A percentile compares a stretch with the other conserved stretches of the same genome.
These are phyloP conservation scores for Backusella circina DNA, from an alignment of 192 early-diverging fungal species.

Conservation along the genomic window DNA sequence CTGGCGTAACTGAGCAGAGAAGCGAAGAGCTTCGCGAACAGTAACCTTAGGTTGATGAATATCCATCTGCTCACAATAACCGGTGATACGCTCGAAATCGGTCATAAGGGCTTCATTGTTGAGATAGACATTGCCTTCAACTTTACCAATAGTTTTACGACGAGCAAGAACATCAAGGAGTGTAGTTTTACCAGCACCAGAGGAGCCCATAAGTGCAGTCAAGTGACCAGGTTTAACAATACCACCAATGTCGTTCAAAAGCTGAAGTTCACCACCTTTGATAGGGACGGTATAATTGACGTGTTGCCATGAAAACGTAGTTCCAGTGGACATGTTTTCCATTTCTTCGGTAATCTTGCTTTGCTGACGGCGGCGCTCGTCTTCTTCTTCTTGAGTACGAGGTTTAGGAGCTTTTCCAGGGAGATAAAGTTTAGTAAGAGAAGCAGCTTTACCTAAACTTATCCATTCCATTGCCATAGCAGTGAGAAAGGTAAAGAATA, in stretches of 20 bases:
- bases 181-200: slow-evolving; percentile 86
- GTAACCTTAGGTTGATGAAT: slow-evolving; percentile 82
- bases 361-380: slow-evolving; percentile 27
- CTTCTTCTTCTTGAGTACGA: slow-evolving; percentile 27
- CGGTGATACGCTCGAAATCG: slow-evolving; percentile 57
- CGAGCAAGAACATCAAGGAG: slow-evolving; percentile 69
- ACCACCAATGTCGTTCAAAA: slow-evolving; percentile 69
- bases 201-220: slow-evolving; percentile 90
- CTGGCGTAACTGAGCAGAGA: slow-evolving; percentile 72
- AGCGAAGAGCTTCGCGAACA: slow-evolving; percentile 85
- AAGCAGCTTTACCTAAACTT: slow-evolving; percentile 52
- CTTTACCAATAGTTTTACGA: slow-evolving; percentile 69
- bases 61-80: slow-evolving; percentile 94
- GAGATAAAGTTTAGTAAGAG: slow-evolving; percentile 47
- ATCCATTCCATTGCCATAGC: slow-evolving; percentile 58
- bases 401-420: slow-evolving; percentile 26
- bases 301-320: slow-evolving; percentile 59
- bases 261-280: slow-evolving; percentile 58
- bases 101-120: slow-evolving; percentile 45
- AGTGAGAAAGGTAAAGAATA: slow-evolving; percentile 37
- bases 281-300: slow-evolving; percentile 70
- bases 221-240: slow-evolving; percentile 70
- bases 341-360: slow-evolving; percentile 38
- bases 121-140: slow-evolving; percentile 57
- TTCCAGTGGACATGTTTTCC: slow-evolving; percentile 39